A percentile compares a stretch with the other conserved stretches of the same genome.
Conservation (phyloP, 2,329 filamentous ascomycete species). For the Colletotrichum orbiculare region DNA sequence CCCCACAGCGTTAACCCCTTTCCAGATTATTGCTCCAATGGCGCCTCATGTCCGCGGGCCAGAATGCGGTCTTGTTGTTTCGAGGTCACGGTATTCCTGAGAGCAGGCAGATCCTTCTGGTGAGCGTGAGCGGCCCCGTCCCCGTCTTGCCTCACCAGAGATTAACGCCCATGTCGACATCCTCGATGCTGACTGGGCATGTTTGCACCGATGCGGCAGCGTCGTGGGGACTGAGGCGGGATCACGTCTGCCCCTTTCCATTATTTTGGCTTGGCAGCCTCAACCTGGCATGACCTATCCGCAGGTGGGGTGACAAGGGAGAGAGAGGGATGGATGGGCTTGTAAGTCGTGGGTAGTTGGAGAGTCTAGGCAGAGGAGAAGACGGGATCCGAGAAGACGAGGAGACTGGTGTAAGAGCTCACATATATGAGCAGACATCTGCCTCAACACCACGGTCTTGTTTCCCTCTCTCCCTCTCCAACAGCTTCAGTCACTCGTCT, state of each 20-base stretch:
- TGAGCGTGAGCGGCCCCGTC: not conserved
- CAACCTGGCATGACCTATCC: constrained; percentile 19
- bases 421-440: constrained; percentile 26
- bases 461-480: constrained; percentile 9
- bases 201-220: constrained; percentile 24
- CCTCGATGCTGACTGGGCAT: constrained; percentile 4
- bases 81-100: not conserved
- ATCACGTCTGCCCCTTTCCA: constrained; percentile 26
- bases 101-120: not conserved
- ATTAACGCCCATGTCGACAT: constrained; percentile 17
- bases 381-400: not conserved
- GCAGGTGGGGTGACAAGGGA: constrained; percentile 13
- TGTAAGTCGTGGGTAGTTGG: no score
- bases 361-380: not conserved
- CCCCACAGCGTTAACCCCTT: constrained; percentile 30
- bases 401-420: constrained; percentile 1
- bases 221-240: constrained; percentile 24
- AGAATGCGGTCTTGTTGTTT: constrained; percentile 1
- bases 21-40: constrained; percentile 32
- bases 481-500: constrained; percentile 34
- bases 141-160: constrained; percentile 9
- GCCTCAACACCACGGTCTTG: not conserved
- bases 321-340: not conserved
- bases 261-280: constrained; percentile 24
- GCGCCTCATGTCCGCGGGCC: not conserved